Base-by-base conservation (phyloP, 805 yeast species). In the Monosporozyma siamensis region DNA sequence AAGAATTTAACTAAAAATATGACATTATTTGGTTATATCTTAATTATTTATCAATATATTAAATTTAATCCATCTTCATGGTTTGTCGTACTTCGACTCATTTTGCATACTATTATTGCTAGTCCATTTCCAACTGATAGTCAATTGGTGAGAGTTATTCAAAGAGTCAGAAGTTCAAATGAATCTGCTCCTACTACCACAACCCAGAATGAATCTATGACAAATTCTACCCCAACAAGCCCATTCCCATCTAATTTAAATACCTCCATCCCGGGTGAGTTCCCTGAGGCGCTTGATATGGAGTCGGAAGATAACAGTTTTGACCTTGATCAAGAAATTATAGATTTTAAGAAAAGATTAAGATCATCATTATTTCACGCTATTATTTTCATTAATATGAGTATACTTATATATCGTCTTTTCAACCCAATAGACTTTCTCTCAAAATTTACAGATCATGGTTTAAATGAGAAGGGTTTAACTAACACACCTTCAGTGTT, bases 111-210 rank as follows among this genome's bases (percentile, higher is more conserved):
- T 4, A 30, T 55, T 2, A 20, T 65, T 9, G 45, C 67, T 1
- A 59, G 64, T 20, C 74, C 77, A 1, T 73, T 71, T 41, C 69
- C 71, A 0, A 41, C 56, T n/a, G 56, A 58, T 17, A n/a, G 37
- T 4, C 57, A 52, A 18, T 37, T 61, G 15, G 52, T 50, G 21
- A 45, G 56, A 17, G 43, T 57, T 3, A 48, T 51, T 4, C 27
- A 34, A n/a, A 39, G 44, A 24, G 26, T 38, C 20, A 25, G 37
- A 12, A 21, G 30, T n/a, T 12, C 24, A 25, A 26, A 25, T 25
- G 24, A 25, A 5, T 6, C 22, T 24, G 18, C 27, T 14, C 44
- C 48, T 8, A 52, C 45, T n/a, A 45, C 55, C 20, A 47, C 37
- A 7, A 21, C 38, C 54, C 55, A 15, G 59, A 55, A n/a, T 21